phyloP scores from a whole-genome alignment of 371 early-diverging fungal genomes.

The Catenaria anguillulae region DNA sequence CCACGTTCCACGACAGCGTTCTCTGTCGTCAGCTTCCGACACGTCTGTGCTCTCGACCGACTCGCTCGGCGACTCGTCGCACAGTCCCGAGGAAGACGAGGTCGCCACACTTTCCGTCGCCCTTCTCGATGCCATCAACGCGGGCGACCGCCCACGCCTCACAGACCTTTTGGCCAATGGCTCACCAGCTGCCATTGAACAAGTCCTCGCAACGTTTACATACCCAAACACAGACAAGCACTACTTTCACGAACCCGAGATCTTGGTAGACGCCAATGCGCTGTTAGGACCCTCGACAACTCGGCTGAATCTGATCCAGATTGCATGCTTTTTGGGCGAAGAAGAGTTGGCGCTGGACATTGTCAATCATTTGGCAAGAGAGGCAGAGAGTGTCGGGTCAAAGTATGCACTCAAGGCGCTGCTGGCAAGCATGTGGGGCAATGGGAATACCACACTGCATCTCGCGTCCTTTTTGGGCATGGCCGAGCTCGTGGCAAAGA shows the following conservation, averaged over 20 bases:
- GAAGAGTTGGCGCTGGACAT: constrained; percentile 46
- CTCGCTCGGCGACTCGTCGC: too few species aligned
- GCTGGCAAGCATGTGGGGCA: constrained; percentile 48
- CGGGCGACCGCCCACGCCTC: constrained; percentile 3
- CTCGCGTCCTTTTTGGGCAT: constrained; percentile 54
- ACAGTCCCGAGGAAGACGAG: neutral
- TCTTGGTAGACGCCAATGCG: constrained; percentile 37
- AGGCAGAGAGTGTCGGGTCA: constrained; percentile 36
- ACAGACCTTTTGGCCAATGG: constrained; percentile 9
- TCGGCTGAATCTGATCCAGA: constrained; percentile 41
- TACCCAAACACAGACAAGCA: constrained; percentile 34
- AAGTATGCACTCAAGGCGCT: constrained; percentile 47
- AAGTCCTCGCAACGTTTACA: constrained; percentile 35
- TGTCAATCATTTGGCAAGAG: constrained; percentile 35
- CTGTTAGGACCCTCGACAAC: constrained; percentile 33
- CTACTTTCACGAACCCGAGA: constrained; percentile 38
- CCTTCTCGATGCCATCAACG: constrained; percentile 2
- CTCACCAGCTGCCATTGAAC: constrained; percentile 20
- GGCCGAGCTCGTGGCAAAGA: constrained; percentile 37
- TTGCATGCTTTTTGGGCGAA: constrained; percentile 42
- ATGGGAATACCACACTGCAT: constrained; percentile 52
- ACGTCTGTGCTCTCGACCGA: too few species aligned
- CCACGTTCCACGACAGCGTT: too few species aligned
- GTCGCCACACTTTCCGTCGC: neutral
- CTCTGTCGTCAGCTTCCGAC: too few species aligned